Evolutionary conservation across 2,329 filamentous ascomycete genomes (phyloP).

Genomic region (Fusarium beomiforme): DNA sequence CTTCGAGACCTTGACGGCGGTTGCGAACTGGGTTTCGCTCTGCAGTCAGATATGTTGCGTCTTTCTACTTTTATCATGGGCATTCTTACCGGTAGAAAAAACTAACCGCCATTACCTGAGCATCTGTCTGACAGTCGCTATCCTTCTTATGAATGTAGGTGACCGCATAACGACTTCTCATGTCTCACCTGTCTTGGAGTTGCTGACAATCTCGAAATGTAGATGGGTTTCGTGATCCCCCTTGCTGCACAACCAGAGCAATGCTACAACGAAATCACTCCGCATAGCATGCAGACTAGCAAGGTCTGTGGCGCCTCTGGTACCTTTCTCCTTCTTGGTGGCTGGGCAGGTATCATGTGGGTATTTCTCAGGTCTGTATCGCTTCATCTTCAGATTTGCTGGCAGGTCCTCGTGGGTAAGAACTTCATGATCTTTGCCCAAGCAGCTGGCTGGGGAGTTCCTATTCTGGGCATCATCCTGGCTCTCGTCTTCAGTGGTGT

Average conservation of each 20-base stretch:
- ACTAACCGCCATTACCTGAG: slow-evolving; percentile 94
- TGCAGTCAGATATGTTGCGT: slow-evolving; percentile 75
- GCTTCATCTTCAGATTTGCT: slow-evolving; percentile 97
- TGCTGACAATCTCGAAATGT: slow-evolving; percentile 33
- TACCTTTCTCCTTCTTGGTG: slow-evolving; percentile 84
- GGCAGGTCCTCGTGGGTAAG: slow-evolving; percentile 89
- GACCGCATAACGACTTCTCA: not conserved
- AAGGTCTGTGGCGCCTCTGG: slow-evolving; percentile 89
- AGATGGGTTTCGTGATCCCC: slow-evolving; percentile 92
- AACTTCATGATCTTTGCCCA: slow-evolving; percentile 91
- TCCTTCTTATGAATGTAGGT: slow-evolving; percentile 82
- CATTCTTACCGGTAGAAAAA: slow-evolving; percentile 83
- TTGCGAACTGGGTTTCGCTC: slow-evolving; percentile 86
- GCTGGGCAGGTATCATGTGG: slow-evolving; percentile 88
- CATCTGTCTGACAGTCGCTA: slow-evolving; percentile 81
- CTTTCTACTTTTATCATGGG: slow-evolving; percentile 84
- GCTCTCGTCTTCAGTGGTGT: slow-evolving; percentile 88
- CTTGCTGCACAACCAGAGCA: slow-evolving; percentile 80
- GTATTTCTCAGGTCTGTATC: slow-evolving; percentile 89
- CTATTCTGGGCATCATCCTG: slow-evolving; percentile 76
- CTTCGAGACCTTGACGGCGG: slow-evolving; percentile 67
- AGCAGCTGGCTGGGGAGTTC: slow-evolving; percentile 84
- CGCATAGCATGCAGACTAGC: slow-evolving; percentile 88
- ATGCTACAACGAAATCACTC: slow-evolving; percentile 91
- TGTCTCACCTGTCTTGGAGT: not conserved